A percentile compares a stretch with the other conserved stretches of the same genome.
Conservation (phyloP, 495 filamentous ascomycete species). For the Articulospora tetracladia region DNA sequence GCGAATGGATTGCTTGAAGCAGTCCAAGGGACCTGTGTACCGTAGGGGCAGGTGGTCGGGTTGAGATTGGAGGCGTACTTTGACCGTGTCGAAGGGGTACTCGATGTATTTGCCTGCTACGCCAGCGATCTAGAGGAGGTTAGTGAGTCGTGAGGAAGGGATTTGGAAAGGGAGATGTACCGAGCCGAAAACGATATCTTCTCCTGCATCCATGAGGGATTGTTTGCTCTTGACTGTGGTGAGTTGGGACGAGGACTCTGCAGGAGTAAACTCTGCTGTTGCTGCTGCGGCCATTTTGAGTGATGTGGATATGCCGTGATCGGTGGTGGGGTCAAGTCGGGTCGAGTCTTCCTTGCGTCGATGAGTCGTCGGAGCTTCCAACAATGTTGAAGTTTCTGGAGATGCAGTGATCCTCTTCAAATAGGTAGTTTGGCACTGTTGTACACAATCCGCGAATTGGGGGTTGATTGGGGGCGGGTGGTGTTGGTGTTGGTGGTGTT, state of each 20-base stretch:
- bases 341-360: background rate
- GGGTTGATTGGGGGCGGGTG: background rate
- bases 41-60: slow-evolving; percentile 75
- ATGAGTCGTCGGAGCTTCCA: background rate
- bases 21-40: slow-evolving; percentile 88
- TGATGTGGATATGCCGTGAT: slow-evolving; percentile 9
- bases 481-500: background rate
- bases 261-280: slow-evolving; percentile 3
- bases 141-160: too few relatives aligned
- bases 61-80: slow-evolving; percentile 78
- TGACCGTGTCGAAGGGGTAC: slow-evolving; percentile 98
- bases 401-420: background rate
- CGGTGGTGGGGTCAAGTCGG: slow-evolving; percentile 12
- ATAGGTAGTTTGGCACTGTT: background rate
- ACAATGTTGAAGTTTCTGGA: background rate
- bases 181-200: slow-evolving; percentile 82
- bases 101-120: slow-evolving; percentile 94
- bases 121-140: slow-evolving; percentile 62
- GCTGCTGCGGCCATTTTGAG: slow-evolving; percentile 17
- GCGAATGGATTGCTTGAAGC: slow-evolving; percentile 79
- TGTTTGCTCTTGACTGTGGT: slow-evolving; percentile 30
- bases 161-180: slow-evolving; percentile 46
- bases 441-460: background rate
- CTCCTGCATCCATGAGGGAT: slow-evolving; percentile 62
- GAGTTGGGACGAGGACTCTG: background rate